Conservation (phyloP, 2,329 filamentous ascomycete genomes). For the Diaporthe sp. region DNA sequence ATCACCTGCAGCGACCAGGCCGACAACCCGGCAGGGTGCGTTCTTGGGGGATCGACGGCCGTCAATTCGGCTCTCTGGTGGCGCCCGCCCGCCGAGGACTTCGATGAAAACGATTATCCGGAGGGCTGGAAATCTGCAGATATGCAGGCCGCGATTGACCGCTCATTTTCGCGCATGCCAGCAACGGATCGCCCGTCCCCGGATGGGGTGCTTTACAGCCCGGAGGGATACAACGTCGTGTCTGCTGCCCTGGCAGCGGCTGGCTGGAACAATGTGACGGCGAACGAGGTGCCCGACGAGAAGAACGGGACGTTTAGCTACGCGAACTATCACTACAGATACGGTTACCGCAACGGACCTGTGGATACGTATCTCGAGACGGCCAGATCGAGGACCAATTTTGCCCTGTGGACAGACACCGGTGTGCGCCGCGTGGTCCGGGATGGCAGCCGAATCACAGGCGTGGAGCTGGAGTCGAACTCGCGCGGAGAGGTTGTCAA, state of each 20-base stretch:
- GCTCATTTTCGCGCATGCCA: conserved; percentile 74
- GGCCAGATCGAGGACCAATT: conserved; percentile 70
- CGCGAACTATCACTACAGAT: conserved; percentile 73
- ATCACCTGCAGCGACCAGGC: conserved; percentile 75
- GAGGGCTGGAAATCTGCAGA: conserved; percentile 75
- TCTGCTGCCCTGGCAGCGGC: conserved; percentile 65
- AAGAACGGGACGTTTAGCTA: conserved; percentile 75
- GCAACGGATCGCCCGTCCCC: conserved; percentile 72
- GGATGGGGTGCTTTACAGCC: conserved; percentile 66
- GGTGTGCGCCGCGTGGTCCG: conserved; percentile 73
- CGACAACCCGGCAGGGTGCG: conserved; percentile 80
- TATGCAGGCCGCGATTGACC: conserved; percentile 67
- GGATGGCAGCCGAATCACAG: conserved; percentile 69
- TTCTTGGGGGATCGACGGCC: conserved; percentile 77
- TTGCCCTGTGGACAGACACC: conserved; percentile 73
- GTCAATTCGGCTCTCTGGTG: conserved; percentile 80
- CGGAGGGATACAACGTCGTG: conserved; percentile 72
- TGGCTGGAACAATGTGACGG: conserved; percentile 71
- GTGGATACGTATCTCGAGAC: conserved; percentile 76
- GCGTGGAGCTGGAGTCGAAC: conserved; percentile 69
- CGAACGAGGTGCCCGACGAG: conserved; percentile 68
- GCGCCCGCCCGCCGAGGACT: conserved; percentile 43
- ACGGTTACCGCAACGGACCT: conserved; percentile 74
- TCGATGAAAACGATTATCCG: conserved; percentile 75
- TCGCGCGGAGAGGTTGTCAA: conserved; percentile 67